Evolutionary conservation across 345 rosid genomes (phyloP), one percentile per base, ranked within the genome.

Genomic region (Triadica sebifera): DNA sequence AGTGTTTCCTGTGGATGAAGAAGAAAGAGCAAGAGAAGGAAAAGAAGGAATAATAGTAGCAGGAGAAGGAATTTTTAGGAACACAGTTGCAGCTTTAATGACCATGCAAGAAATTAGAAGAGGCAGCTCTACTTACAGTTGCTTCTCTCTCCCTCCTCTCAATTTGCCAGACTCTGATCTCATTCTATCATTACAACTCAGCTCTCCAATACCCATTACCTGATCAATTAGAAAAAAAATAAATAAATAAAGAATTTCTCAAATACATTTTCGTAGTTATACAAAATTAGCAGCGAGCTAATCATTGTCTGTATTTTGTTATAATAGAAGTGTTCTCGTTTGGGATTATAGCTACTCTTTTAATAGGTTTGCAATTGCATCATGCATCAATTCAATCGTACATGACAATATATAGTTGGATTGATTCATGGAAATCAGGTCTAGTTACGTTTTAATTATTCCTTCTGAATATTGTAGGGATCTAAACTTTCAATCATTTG

Each of bases 51-150:
- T 86, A 55, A 75, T 63, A 3, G 81, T 81, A 15, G 85, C 73
- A 0, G 91, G 84, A 64, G 89, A 87, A 64, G 94, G 92, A 9
- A 86, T 92, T 62, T 90, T 92, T 55, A 83, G 93, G 81, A 94
- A 84, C 38, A 87, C 97, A 0, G 87, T 94, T 1, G 94, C 88
- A 8, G 97, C 96, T 7, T 73, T 92, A 59, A 41, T 85, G 87
- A 89, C 84, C 3, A 90, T 92, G 96, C 86, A 83, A 68, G 96
- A 94, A 70, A 92, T 90, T 71, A 85, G 97, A 80, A 86, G 87
- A 61, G 89, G 89, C 8, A 94, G 97, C 75, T 94, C 98, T 4
- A 92, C 97, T 53, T 80, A 83, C 57, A 66, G 87, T 25, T 85
- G 79, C 12, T 88, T 84, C 76, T 94, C 98, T 20, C 82, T 92